Evolutionary conservation across 169 alveolate genomes (phyloP), one percentile per base, ranked within the genome.

Genomic region (Plasmodium coatneyi): DNA sequence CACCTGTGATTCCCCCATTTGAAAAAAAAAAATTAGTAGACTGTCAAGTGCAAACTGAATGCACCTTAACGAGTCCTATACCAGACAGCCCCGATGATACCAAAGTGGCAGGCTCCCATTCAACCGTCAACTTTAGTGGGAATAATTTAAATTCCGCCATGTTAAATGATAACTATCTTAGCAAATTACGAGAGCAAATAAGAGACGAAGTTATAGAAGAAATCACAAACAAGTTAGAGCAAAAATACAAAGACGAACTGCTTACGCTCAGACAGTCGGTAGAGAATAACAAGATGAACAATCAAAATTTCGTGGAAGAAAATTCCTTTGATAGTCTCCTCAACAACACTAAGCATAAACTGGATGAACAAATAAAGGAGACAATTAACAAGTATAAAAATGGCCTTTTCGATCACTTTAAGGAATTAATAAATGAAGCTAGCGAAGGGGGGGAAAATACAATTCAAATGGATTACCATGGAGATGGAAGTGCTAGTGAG

Each of bases 321-420:
- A 19, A 9, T 86, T 78, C 84, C 12, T 7, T 76, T 19, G 87
- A 89, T 79, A 79, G 12, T 6, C n/a, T 89, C 41, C 71, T 66
- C 46, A 41, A 34, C 32, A 89, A 89, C 10, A 22, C 52, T 49
- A 39, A 46, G 81, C 52, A 71, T 79, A 28, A 79, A 79, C 56
- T 89, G 32, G 89, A 71, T 41, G 94, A 89, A 34, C 81, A 79
- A 89, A 79, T 89, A 79, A 89, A 66, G 56, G 84, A 89, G 30
- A 89, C 89, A 6, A 70, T 89, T 39, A 80, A 79, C 71, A 80
- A n/a, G 10, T 89, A 89, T 89, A 89, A 89, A 89, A 89, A 60
- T 60, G 56, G 19, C 32, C n/a, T 89, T 79, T n/a, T 80, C 34
- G 41, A 71, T 56, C 71, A 34, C 72, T 79, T 89, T 60, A 89